phyloP scores from a whole-genome alignment of 129 eudicot genomes.

The Flaveria ramosissima region DNA sequence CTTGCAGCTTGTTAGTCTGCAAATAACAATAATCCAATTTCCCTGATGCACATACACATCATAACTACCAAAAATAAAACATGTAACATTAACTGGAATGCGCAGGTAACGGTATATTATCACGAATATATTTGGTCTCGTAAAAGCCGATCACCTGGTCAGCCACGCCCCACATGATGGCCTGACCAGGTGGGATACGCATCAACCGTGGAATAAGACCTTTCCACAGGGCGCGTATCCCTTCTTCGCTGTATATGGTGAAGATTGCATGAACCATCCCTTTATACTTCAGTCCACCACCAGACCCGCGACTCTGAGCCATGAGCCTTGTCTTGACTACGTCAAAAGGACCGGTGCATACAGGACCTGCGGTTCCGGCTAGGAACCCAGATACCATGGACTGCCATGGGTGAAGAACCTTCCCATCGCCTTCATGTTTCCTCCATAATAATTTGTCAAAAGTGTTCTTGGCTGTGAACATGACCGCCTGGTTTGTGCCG shows the following conservation, averaged over 20 bases:
- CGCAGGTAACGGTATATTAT: conserved; percentile 34
- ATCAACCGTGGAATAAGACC: conserved; percentile 86
- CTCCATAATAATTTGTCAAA: conserved; percentile 73
- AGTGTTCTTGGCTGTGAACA: conserved; percentile 89
- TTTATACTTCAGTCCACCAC: conserved; percentile 66
- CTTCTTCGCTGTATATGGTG: conserved; percentile 80
- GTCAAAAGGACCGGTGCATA: conserved; percentile 95
- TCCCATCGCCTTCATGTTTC: conserved; percentile 83
- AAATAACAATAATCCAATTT: no score
- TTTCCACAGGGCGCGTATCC: conserved; percentile 76
- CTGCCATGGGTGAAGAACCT: conserved; percentile 81
- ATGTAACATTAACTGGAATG: background rate
- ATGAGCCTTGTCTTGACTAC: conserved; percentile 93
- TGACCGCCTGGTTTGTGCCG: conserved; percentile 93
- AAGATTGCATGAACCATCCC: conserved; percentile 87
- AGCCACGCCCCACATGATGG: conserved; percentile 97
- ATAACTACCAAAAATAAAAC: no score
- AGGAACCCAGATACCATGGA: conserved; percentile 92
- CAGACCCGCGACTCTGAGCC: conserved; percentile 75
- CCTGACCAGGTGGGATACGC: conserved; percentile 98
- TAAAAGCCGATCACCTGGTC: conserved; percentile 84
- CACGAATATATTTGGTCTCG: conserved; percentile 57
- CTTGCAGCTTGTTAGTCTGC: no score
- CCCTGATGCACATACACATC: no score
- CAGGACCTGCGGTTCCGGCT: conserved; percentile 85